Evolutionary conservation across 2,329 filamentous ascomycete genomes (phyloP).

Genomic region (Gyromitra esculenta): DNA sequence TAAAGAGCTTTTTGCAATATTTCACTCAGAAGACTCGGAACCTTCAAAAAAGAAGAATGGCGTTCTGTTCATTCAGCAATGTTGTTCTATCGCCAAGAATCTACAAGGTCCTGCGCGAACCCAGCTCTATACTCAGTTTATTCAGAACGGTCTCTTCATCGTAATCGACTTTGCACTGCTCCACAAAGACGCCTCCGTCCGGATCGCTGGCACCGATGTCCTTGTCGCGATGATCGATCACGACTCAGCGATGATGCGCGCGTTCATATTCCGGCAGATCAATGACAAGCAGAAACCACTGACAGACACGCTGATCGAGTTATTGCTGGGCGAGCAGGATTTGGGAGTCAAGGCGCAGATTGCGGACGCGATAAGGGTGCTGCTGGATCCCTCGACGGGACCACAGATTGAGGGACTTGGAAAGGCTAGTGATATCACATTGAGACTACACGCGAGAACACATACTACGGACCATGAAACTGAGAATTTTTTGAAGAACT

Average conservation of each 20-base stretch:
- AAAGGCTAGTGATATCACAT: slow-evolving; percentile 63
- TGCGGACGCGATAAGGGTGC: slow-evolving; percentile 91
- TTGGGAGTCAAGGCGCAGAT: slow-evolving; percentile 95
- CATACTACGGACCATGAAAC: slow-evolving; percentile 69
- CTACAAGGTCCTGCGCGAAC: slow-evolving; percentile 84
- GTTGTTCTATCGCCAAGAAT: slow-evolving; percentile 92
- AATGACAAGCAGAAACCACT: slow-evolving; percentile 85
- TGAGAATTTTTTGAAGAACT: slow-evolving; percentile 83
- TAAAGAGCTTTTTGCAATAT: slow-evolving; percentile 86
- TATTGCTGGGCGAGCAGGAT: slow-evolving; percentile 89
- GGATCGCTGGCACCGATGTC: slow-evolving; percentile 93
- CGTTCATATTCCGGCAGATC: slow-evolving; percentile 90
- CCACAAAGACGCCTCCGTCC: slow-evolving; percentile 82
- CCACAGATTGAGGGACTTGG: slow-evolving; percentile 70
- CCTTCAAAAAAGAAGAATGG: slow-evolving; percentile 83
- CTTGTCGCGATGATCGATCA: slow-evolving; percentile 94
- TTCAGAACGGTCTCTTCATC: slow-evolving; percentile 82
- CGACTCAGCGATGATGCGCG: slow-evolving; percentile 91
- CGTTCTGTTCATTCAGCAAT: slow-evolving; percentile 95
- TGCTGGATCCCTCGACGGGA: slow-evolving; percentile 77
- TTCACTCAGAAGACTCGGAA: slow-evolving; percentile 63
- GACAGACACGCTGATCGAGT: slow-evolving; percentile 90
- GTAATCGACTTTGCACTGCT: slow-evolving; percentile 93
- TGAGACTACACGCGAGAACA: slow-evolving; percentile 54
- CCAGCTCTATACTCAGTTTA: slow-evolving; percentile 87